These are phyloP conservation scores for Ophiostoma angusticollis DNA, from an alignment of 2,329 filamentous ascomycete genomes.

Conservation along the genomic window DNA sequence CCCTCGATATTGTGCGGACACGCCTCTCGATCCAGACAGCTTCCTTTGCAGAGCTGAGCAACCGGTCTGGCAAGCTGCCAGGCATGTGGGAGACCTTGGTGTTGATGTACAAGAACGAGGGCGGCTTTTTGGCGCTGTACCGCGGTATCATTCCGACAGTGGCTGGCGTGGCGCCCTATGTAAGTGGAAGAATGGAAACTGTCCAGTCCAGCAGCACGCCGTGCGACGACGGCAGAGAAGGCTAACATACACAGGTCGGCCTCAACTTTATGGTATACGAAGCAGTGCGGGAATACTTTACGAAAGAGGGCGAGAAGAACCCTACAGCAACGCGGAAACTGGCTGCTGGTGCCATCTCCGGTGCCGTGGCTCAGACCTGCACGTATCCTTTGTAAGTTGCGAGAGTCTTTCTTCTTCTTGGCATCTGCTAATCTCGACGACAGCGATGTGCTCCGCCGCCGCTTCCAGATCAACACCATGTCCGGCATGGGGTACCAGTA, in stretches of 20 bases:
- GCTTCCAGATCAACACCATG: constrained; percentile 99
- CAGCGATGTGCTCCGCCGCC: constrained; percentile 79
- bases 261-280: constrained; percentile 99
- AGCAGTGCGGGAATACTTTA: constrained; percentile 69
- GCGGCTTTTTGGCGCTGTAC: constrained; percentile 76
- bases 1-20: constrained; percentile 93
- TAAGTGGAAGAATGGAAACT: constrained; percentile 20
- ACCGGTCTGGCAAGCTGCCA: constrained; percentile 54
- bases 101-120: constrained; percentile 82
- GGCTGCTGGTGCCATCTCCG: constrained; percentile 82
- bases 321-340: constrained; percentile 71
- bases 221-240: neutral
- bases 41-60: constrained; percentile 70
- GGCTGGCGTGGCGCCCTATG: constrained; percentile 90
- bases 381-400: constrained; percentile 90
- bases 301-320: constrained; percentile 75
- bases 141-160: constrained; percentile 88
- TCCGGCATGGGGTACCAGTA: constrained; percentile 96
- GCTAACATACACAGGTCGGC: constrained; percentile 49
- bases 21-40: constrained; percentile 93
- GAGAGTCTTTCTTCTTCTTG: neutral
- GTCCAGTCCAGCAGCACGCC: too few species aligned
- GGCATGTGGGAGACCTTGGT: constrained; percentile 84
- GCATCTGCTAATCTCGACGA: constrained; percentile 15
- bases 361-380: constrained; percentile 90